A percentile compares a stretch with the other conserved stretches of the same genome.
These are phyloP conservation scores for Tylopilus sp. DNA, from an alignment of 1,284 basidiomycete genomes.

Conservation along the genomic window DNA sequence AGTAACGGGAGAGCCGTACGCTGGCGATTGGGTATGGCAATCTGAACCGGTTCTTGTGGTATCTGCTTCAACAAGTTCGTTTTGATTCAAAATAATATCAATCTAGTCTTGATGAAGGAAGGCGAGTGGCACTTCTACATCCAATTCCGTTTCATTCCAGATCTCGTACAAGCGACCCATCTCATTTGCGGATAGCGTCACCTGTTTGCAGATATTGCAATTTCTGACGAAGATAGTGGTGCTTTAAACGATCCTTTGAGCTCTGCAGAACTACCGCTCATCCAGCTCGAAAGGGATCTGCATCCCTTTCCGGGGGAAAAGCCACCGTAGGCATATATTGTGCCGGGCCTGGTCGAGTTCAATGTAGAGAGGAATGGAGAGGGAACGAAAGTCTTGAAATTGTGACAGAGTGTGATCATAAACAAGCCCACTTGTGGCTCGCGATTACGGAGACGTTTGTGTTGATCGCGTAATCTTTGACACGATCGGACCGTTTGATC, in stretches of 20 bases:
- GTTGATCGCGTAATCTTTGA: neutral
- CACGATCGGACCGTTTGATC: neutral
- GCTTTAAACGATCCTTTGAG: neutral
- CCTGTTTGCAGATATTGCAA: constrained; percentile 12
- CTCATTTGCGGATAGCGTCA: constrained; percentile 29
- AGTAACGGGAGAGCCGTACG: neutral
- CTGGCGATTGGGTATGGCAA: constrained; percentile 19
- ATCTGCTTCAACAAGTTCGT: constrained; percentile 36
- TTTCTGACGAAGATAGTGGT: neutral
- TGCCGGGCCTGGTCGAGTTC: too few species aligned
- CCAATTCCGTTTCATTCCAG: constrained; percentile 39
- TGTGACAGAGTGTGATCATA: constrained; percentile 6
- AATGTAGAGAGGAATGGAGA: neutral
- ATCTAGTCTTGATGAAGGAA: neutral
- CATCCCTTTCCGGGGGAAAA: constrained; percentile 18
- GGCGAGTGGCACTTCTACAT: constrained; percentile 19
- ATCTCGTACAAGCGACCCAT: constrained; percentile 29
- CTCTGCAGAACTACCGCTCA: neutral
- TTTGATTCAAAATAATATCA: constrained; percentile 24
- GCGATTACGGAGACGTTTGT: constrained; percentile 15
- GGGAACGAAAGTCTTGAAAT: neutral
- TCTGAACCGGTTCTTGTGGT: constrained; percentile 20
- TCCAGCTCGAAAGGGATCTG: constrained; percentile 25
- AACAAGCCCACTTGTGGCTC: constrained; percentile 10
- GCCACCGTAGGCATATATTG: constrained; percentile 17